phyloP scores from a whole-genome alignment of 2,329 filamentous ascomycete species.

The Hypoxylon sp. region DNA sequence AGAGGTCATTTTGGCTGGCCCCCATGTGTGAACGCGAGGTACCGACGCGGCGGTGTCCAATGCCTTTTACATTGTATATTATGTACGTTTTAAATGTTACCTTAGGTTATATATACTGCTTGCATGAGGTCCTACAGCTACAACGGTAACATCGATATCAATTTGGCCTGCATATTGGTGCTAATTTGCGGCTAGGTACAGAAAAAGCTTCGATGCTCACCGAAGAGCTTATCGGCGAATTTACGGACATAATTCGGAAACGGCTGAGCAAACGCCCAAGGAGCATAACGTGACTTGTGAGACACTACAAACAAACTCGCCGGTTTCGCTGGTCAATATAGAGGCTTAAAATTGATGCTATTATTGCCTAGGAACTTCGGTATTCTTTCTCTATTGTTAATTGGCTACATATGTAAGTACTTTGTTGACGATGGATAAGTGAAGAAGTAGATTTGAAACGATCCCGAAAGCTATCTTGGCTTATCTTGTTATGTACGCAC shows the following conservation, averaged over 20 bases:
- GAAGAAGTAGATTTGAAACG: no score
- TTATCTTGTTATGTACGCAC: no score
- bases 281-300: slow-evolving; percentile 19
- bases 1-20: slow-evolving; percentile 12
- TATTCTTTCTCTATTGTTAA: neutral
- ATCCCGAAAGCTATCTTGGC: no score
- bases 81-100: slow-evolving; percentile 10
- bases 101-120: neutral
- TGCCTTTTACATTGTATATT: slow-evolving; percentile 1
- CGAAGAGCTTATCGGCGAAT: slow-evolving; percentile 16
- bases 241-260: slow-evolving; percentile 33
- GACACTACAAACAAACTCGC: slow-evolving; percentile 13
- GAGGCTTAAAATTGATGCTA: neutral
- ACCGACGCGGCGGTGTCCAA: slow-evolving; percentile 33
- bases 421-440: no score
- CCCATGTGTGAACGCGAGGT: slow-evolving; percentile 29
- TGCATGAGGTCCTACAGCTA: slow-evolving; percentile 6
- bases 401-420: neutral
- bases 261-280: neutral
- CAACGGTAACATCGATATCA: neutral
- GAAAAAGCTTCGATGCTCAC: slow-evolving; percentile 6
- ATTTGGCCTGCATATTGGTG: slow-evolving; percentile 13
- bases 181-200: slow-evolving; percentile 5
- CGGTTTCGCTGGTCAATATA: slow-evolving; percentile 5
- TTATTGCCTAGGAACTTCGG: neutral